Evolutionary conservation across 2,329 filamentous ascomycete species (phyloP).

Genomic region (Phialophora tarda): DNA sequence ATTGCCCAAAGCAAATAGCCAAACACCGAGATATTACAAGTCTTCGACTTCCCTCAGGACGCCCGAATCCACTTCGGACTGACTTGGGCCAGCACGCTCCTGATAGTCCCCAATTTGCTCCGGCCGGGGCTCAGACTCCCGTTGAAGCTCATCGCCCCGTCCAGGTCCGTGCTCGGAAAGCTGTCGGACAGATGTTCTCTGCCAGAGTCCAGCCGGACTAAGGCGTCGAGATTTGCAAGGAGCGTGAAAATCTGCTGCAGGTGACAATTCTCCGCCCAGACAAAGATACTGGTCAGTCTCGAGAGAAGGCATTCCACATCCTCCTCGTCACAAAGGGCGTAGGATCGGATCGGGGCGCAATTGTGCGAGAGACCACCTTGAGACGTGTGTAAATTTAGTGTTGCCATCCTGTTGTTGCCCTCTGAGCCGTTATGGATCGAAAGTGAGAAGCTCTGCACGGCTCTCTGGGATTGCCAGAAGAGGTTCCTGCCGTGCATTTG

Average conservation of each 20-base stretch:
- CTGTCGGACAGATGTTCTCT: slow-evolving; percentile 13
- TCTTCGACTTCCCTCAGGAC: background rate
- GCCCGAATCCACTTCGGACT: slow-evolving; percentile 16
- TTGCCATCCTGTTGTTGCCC: slow-evolving; percentile 21
- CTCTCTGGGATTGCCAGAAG: slow-evolving; percentile 20
- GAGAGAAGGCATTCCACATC: slow-evolving; percentile 31
- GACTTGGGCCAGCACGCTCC: slow-evolving; percentile 7
- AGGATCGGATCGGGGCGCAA: slow-evolving; percentile 21
- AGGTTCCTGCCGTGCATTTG: slow-evolving; percentile 17
- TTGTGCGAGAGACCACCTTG: slow-evolving; percentile 19
- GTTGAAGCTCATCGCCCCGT: background rate
- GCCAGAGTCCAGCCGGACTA: slow-evolving; percentile 20
- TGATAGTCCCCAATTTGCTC: slow-evolving; percentile 9
- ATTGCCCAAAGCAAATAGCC: background rate
- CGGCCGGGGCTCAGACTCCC: background rate
- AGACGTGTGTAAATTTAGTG: slow-evolving; percentile 26
- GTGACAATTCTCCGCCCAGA: slow-evolving; percentile 31
- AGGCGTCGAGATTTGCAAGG: slow-evolving; percentile 25
- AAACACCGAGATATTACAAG: background rate
- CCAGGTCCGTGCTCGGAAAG: slow-evolving; percentile 10
- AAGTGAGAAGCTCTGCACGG: slow-evolving; percentile 29
- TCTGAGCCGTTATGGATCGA: slow-evolving; percentile 22
- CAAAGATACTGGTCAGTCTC: slow-evolving; percentile 27
- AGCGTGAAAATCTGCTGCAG: slow-evolving; percentile 26
- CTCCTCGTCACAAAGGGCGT: slow-evolving; percentile 25